Evolutionary conservation across 1,284 basidiomycete species (phyloP), one percentile per base, ranked within the genome.

Genomic region (Tilletia caries): DNA sequence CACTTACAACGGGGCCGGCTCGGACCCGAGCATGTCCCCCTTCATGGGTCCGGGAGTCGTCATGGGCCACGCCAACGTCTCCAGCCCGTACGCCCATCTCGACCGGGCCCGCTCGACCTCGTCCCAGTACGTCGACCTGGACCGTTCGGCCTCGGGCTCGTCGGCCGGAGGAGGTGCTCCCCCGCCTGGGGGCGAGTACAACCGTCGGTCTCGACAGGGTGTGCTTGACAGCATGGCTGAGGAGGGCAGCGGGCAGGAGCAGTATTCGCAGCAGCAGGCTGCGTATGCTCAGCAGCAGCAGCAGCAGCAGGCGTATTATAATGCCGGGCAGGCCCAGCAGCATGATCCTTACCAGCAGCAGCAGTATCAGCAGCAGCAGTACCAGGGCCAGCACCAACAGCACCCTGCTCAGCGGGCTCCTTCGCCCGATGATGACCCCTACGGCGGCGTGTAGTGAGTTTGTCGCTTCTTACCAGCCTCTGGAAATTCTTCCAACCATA

Each of bases 81-180:
- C 71, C 67, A 80, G 79, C 71, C 79, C 79, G 3, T 80, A 80
- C 41, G 77, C 77, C 32, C 77, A 80, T 54, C 70, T 80, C 13
- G 77, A 80, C 65, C 76, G 79, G 15, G 65, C 65, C n/a, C 60
- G 65, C 62, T 13, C 72, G 71, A 20, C 12, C 60, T 10, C 43
- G 68, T 23, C 33, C 67, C 33, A 37, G 37, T 25, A 34, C 48
- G 58, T 62, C 13, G 68, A 68, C 34, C 64, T 67, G 46, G 44
- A 70, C n/a, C 68, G 68, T 23, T 74, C 74, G 0, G 72, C 66
- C 29, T 72, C 70, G 0, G 67, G 70, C 10, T 71, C 68, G 4
- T 71, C 69, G 2, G 62, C 62, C 2, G 62, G 23, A 10, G 70
- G 66, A 2, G n/a, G n/a, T 50, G 60, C 5, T 68, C 67, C 37